Percentiles rank a stretch among this genome's conserved stretches.
Conservation (phyloP, 495 filamentous ascomycete species). For the Wilcoxina mikolae region DNA sequence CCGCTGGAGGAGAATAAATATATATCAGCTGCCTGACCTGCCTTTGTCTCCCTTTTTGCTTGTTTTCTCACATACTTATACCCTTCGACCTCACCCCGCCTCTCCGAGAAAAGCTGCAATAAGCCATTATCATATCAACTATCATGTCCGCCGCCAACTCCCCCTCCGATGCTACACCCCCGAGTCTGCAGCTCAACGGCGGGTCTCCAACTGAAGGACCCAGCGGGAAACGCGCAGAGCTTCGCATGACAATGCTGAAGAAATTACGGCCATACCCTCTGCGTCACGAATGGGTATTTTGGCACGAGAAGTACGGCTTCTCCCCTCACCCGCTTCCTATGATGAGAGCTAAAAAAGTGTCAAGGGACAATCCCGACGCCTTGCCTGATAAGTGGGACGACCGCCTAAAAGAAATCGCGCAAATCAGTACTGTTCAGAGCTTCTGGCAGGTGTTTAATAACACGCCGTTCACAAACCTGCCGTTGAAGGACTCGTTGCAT, state of each 20-base stretch:
- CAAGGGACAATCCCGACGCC: conserved; percentile 16
- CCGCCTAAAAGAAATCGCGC: conserved; percentile 28
- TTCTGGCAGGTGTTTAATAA: conserved; percentile 90
- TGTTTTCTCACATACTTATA: no score
- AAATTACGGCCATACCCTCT: conserved; percentile 27
- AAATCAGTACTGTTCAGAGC: conserved; percentile 33
- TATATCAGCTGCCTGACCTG: no score
- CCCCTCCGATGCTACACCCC: no score
- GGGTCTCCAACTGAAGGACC: no score
- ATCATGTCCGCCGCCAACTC: no score
- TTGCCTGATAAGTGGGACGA: conserved; percentile 24
- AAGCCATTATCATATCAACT: no score
- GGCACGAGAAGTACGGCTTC: conserved; percentile 25
- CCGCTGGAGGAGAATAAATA: no score
- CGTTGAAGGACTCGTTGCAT: conserved; percentile 68
- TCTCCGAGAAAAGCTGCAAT: no score
- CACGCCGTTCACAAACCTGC: conserved; percentile 59
- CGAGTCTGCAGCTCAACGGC: no score
- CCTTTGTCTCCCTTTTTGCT: no score
- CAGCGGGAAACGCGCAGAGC: conserved; percentile 24
- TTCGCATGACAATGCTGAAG: conserved; percentile 28
- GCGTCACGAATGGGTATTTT: conserved; percentile 29
- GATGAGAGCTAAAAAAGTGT: not conserved
- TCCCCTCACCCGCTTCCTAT: not conserved
- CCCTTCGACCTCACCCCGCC: no score